These are phyloP conservation scores for Saccharum hybrid DNA, from an alignment of 202 grass and related monocot species.

Conservation along the genomic window DNA sequence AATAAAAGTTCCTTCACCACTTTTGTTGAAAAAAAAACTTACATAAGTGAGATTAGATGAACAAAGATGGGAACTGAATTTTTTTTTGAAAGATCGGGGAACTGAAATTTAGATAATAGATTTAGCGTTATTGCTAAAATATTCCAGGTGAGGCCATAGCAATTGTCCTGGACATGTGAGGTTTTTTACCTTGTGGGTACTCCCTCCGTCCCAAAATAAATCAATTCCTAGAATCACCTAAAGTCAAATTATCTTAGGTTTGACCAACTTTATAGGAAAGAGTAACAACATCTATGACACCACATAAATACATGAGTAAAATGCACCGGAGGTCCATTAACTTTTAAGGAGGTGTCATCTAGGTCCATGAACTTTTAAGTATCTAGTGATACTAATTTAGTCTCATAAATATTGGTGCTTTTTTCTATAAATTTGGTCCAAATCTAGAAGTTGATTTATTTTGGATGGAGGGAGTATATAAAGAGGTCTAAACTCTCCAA, in stretches of 20 bases:
- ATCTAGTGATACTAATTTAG: background rate
- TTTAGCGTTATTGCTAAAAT: background rate
- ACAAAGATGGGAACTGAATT: background rate
- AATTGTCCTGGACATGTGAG: background rate
- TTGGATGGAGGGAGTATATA: background rate
- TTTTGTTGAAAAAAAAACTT: background rate
- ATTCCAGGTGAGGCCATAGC: background rate
- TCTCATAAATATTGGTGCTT: background rate
- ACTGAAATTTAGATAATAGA: background rate
- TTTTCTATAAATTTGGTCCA: background rate
- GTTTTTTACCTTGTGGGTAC: conserved; percentile 9
- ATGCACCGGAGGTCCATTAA: background rate
- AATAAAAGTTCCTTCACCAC: background rate
- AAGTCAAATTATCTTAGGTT: background rate
- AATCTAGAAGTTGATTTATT: background rate
- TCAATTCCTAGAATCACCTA: background rate
- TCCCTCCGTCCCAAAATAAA: background rate
- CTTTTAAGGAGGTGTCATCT: too few relatives aligned
- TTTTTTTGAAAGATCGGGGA: background rate
- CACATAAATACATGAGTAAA: background rate
- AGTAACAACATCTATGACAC: background rate
- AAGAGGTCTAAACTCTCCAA: background rate
- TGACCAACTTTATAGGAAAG: background rate
- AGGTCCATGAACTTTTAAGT: too few relatives aligned
- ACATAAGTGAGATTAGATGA: conserved; percentile 1